These are phyloP conservation scores for Coemansia sp. DNA, from an alignment of 192 early-diverging fungal genomes.

Conservation along the genomic window DNA sequence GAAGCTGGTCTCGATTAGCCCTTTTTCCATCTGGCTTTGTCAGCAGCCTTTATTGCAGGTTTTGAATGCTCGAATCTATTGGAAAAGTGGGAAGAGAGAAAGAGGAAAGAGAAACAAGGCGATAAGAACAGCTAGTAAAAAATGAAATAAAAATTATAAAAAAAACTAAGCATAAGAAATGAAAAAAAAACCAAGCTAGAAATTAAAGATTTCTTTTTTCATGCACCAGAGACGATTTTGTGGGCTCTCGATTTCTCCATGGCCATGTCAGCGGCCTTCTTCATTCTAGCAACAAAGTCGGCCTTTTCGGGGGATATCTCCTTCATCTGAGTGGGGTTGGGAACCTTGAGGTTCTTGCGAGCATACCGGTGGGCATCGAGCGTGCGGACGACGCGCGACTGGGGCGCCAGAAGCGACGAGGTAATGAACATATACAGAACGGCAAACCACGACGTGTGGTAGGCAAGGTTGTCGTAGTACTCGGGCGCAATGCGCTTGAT, in stretches of 20 bases:
- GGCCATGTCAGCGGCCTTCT: conserved; percentile 44
- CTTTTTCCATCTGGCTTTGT: too few species aligned
- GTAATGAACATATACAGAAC: conserved; percentile 83
- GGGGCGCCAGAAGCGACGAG: conserved; percentile 69
- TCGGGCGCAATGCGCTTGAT: conserved; percentile 78
- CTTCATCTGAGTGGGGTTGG: conserved; percentile 18
- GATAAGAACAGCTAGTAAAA: too few species aligned
- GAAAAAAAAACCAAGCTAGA: too few species aligned
- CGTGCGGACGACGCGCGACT: conserved; percentile 72
- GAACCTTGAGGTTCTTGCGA: conserved; percentile 62
- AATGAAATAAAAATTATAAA: too few species aligned
- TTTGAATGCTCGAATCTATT: too few species aligned
- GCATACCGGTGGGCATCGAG: conserved; percentile 71
- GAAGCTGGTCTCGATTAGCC: too few species aligned
- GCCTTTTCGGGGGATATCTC: conserved; percentile 26
- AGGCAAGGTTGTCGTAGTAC: conserved; percentile 82
- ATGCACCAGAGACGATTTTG: conserved; percentile 11
- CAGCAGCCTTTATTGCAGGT: too few species aligned
- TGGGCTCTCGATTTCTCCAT: conserved; percentile 46
- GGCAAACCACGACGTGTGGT: conserved; percentile 83
- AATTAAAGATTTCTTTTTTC: not conserved
- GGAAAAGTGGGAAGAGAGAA: too few species aligned
- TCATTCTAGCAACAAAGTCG: conserved; percentile 35
- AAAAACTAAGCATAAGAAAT: too few species aligned
- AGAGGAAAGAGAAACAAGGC: not conserved